phyloP scores from a whole-genome alignment of 208 protist species.

The Baffinella frigidus region DNA sequence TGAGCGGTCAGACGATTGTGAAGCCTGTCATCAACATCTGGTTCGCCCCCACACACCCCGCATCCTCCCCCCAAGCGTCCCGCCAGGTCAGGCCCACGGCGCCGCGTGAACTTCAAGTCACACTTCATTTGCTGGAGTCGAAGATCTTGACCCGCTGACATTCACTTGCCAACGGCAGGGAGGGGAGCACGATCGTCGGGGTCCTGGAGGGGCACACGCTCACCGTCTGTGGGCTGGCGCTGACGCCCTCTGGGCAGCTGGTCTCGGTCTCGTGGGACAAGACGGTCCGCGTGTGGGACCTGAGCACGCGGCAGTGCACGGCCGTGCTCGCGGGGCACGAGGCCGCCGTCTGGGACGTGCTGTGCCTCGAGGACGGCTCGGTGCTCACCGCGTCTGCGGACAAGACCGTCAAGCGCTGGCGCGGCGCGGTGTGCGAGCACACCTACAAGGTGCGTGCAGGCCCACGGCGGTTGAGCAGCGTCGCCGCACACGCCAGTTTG shows the following conservation, averaged over 20 bases:
- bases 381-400: conserved; percentile 10
- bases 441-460: too few relatives aligned
- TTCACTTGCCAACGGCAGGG: too few relatives aligned
- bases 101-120: too few relatives aligned
- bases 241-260: background rate
- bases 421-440: background rate
- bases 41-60: too few relatives aligned
- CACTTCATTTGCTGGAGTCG: too few relatives aligned
- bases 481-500: too few relatives aligned
- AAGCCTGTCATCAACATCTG: conserved; percentile 8
- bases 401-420: conserved; percentile 47
- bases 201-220: background rate
- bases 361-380: background rate
- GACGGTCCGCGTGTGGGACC: conserved; percentile 52
- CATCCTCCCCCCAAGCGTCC: too few relatives aligned
- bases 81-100: too few relatives aligned
- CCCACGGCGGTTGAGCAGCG: too few relatives aligned
- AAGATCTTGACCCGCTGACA: too few relatives aligned
- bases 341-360: conserved; percentile 24
- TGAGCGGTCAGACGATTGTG: conserved; percentile 5
- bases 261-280: conserved; percentile 65
- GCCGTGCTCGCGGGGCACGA: conserved; percentile 34
- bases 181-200: background rate
- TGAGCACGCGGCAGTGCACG: background rate
- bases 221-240: background rate